phyloP scores from a whole-genome alignment of 2,329 filamentous ascomycete genomes.

The Diplocarpon mali region DNA sequence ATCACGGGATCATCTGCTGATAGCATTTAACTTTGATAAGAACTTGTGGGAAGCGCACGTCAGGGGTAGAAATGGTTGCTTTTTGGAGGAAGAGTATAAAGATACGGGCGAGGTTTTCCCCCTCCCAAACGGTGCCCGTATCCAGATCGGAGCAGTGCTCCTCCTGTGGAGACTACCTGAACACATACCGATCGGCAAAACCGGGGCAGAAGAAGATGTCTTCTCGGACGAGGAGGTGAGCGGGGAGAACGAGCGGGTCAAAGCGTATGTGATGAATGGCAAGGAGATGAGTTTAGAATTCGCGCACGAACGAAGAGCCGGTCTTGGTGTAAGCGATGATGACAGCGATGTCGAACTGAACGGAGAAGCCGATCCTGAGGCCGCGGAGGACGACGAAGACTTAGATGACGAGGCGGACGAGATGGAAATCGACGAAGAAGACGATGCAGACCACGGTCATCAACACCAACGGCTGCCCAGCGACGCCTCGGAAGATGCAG shows the following conservation, averaged over 20 bases:
- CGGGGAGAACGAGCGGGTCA: slow-evolving; percentile 18
- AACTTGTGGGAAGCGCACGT: slow-evolving; percentile 53
- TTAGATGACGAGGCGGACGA: slow-evolving; percentile 15
- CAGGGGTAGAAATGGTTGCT: slow-evolving; percentile 54
- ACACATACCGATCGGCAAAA: slow-evolving; percentile 42
- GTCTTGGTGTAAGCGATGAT: slow-evolving; percentile 29
- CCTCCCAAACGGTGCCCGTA: slow-evolving; percentile 51
- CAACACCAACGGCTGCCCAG: slow-evolving; percentile 14
- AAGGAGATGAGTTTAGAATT: slow-evolving; percentile 69
- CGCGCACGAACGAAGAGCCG: slow-evolving; percentile 48
- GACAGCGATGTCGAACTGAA: slow-evolving; percentile 9
- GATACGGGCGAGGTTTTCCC: slow-evolving; percentile 41
- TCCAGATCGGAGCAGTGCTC: slow-evolving; percentile 61
- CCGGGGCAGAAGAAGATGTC: slow-evolving; percentile 42
- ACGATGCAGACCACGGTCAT: slow-evolving; percentile 12
- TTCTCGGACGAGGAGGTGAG: slow-evolving; percentile 42
- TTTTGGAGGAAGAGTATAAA: slow-evolving; percentile 50
- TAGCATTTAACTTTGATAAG: slow-evolving; percentile 54
- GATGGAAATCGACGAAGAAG: slow-evolving; percentile 3
- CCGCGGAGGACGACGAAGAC: slow-evolving; percentile 19
- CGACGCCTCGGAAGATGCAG: slow-evolving; percentile 22
- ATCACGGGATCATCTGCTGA: slow-evolving; percentile 62
- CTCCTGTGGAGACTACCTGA: slow-evolving; percentile 59
- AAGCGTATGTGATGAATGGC: slow-evolving; percentile 25
- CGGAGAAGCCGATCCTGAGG: slow-evolving; percentile 5